Conservation (phyloP, 108 stramenopile genomes). For the Cylindrotheca closterium region DNA sequence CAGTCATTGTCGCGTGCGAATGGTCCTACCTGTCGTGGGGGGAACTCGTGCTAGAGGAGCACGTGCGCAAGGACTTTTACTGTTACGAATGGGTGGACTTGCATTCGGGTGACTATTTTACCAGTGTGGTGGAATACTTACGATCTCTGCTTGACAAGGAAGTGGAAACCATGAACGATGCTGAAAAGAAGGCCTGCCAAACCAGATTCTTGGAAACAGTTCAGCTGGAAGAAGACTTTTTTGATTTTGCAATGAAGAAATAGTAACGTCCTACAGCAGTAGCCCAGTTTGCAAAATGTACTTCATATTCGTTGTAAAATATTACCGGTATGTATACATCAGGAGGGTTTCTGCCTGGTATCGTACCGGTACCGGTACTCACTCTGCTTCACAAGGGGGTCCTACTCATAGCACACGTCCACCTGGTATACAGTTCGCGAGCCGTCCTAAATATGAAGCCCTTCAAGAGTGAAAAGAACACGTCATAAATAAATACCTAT, state of each 20-base stretch:
- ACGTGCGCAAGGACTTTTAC: conserved; percentile 41
- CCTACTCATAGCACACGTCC: no score
- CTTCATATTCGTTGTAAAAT: no score
- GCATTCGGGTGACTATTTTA: conserved; percentile 57
- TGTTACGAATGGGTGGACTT: conserved; percentile 72
- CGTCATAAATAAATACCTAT: no score
- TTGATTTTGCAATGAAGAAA: conserved; percentile 66
- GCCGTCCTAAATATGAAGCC: no score
- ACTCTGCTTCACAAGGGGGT: no score
- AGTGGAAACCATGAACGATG: not conserved
- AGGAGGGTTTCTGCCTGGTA: no score
- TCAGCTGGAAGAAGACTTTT: conserved; percentile 69
- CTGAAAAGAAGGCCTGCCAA: conserved; percentile 30
- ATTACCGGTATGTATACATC: no score
- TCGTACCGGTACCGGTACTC: no score
- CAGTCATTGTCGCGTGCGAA: conserved; percentile 68
- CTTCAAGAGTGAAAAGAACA: no score
- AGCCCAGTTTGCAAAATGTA: no score
- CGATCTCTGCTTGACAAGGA: conserved; percentile 59
- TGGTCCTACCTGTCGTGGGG: conserved; percentile 74
- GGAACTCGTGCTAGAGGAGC: conserved; percentile 30
- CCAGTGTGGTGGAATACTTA: conserved; percentile 52
- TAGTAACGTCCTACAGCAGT: no score
- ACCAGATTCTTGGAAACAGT: conserved; percentile 52
- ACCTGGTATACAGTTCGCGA: no score